Evolutionary conservation across 2,329 filamentous ascomycete genomes (phyloP), one percentile per base, ranked within the genome.

Genomic region (Mollisiaceae sp.): DNA sequence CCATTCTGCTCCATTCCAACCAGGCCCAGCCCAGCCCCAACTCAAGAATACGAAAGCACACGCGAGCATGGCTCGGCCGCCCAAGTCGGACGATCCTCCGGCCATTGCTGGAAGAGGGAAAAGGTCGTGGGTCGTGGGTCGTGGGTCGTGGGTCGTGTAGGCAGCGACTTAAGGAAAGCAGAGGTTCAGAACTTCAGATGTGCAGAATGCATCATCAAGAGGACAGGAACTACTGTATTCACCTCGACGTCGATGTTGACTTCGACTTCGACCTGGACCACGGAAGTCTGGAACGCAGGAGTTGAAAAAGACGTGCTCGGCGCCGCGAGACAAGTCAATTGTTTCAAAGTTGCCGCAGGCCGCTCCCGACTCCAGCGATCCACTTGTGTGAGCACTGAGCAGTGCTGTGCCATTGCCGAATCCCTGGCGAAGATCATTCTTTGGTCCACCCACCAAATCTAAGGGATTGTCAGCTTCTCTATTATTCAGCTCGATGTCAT

Each of bases 381-480:
- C 12, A 27, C 12, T 24, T 54, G 50, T 54, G 27, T 54, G 50
- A 54, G 50, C 24, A 12, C 18, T 54, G 50, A 54, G 50, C 24
- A 12, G 24, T 27, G 50, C 50, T 32, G 50, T 54, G 50, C 50
- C 50, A 54, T 54, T 27, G 24, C 50, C 50, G 24, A 18, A 32
- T 35, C 50, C 50, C 50, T n/a, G 27, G 50, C n/a, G 50, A 12
- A 5, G 50, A 54, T 54, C 50, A 54, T 35, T 54, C 50, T 18
- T 8, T 54, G 24, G 50, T 54, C 24, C 1, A 1, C 14, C 14
- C 27, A 11, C 20, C 22, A 32, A 32, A 15, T 54, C 50, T 27
- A 14, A 27, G 50, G 50, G 27, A 14, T 14, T 35, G 50, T 27
- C 45, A 50, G 9, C 50, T 12, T 32, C 27, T 4, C 4, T 12